A percentile compares a stretch with the other conserved stretches of the same genome.
Evolutionary conservation across 768 basidiomycete genomes (phyloP).

Genomic region (Kwoniella newhampshirensis): DNA sequence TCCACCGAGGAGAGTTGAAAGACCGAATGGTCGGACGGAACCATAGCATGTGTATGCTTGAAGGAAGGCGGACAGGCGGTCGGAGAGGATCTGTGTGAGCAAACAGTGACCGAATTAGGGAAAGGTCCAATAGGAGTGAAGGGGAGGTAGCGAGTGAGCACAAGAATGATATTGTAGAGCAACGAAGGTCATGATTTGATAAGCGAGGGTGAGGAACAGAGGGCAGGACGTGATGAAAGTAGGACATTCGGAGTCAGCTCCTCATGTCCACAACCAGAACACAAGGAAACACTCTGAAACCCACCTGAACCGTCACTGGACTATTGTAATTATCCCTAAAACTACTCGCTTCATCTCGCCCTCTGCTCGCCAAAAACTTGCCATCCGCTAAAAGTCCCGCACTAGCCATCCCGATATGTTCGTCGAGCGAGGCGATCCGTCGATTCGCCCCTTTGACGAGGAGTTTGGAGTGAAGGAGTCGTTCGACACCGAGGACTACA

Average conservation of each 20-base stretch:
- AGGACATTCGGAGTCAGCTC: too few relatives aligned
- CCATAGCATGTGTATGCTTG: conserved; percentile 98
- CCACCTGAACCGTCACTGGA: conserved; percentile 68
- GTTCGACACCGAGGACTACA: conserved; percentile 94
- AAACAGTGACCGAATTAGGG: conserved; percentile 72
- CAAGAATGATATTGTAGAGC: too few relatives aligned
- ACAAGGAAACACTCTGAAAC: too few relatives aligned
- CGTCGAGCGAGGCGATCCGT: conserved; percentile 88
- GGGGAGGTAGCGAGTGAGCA: neutral
- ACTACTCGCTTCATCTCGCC: conserved; percentile 76
- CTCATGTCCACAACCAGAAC: too few relatives aligned
- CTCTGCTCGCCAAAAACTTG: conserved; percentile 77
- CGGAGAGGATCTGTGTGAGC: conserved; percentile 65
- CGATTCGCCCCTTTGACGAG: conserved; percentile 88
- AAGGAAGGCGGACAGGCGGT: conserved; percentile 81
- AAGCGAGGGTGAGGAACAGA: too few relatives aligned
- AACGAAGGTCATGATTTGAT: too few relatives aligned
- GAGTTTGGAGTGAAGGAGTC: conserved; percentile 91
- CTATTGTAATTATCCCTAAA: conserved; percentile 71
- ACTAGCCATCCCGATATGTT: conserved; percentile 89
- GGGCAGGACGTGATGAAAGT: too few relatives aligned
- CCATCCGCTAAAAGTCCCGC: conserved; percentile 93
- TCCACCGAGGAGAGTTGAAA: conserved; percentile 85
- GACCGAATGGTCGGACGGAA: conserved; percentile 94
- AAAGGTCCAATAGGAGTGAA: too few relatives aligned